phyloP scores from a whole-genome alignment of 192 early-diverging fungal genomes.

The Entomortierella parvispora region DNA sequence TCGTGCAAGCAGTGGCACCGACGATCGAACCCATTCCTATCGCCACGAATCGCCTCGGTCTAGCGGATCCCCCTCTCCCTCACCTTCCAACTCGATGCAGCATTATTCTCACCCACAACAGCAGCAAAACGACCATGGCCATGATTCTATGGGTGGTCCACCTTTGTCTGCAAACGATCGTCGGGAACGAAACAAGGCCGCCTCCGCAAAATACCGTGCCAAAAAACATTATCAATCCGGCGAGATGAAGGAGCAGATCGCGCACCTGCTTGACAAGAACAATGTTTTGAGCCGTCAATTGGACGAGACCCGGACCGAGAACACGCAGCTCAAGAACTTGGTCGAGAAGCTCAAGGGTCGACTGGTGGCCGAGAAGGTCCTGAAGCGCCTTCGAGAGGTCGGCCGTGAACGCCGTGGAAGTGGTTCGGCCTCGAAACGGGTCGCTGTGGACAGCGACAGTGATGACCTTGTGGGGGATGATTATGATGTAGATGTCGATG shows the following conservation, averaged over 20 bases:
- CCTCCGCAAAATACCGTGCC: constrained; percentile 68
- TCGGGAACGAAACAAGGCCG: constrained; percentile 67
- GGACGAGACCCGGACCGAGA: constrained; percentile 59
- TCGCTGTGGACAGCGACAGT: neutral
- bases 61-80: constrained; percentile 22
- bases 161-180: constrained; percentile 61
- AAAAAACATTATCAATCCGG: constrained; percentile 68
- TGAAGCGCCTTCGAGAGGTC: constrained; percentile 57
- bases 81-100: constrained; percentile 14
- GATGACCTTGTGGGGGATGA: constrained; percentile 15
- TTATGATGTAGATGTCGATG: constrained; percentile 18
- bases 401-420: constrained; percentile 27
- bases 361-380: constrained; percentile 64
- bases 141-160: neutral
- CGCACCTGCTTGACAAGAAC: constrained; percentile 51
- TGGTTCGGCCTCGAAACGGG: constrained; percentile 1
- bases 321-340: constrained; percentile 54
- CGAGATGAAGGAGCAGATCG: constrained; percentile 65
- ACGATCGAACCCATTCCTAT: too few relatives aligned
- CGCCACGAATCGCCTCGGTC: neutral
- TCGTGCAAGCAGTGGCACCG: too few relatives aligned
- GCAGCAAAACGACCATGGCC: neutral
- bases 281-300: constrained; percentile 57
- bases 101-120: constrained; percentile 19
- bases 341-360: constrained; percentile 62